phyloP scores from a whole-genome alignment of 345 rosid species.

The Hypericum androsaemum region DNA sequence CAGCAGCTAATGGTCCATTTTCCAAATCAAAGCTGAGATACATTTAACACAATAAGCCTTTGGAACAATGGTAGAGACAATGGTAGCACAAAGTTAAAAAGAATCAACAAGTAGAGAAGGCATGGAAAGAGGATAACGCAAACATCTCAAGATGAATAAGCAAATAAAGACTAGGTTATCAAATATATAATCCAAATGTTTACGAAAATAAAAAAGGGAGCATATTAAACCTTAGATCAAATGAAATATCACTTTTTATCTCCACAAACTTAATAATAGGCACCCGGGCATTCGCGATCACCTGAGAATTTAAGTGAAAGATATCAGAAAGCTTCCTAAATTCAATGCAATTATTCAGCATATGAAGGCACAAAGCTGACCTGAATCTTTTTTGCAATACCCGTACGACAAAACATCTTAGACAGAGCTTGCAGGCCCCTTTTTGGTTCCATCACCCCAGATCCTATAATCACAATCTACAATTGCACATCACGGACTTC shows the following conservation, averaged over 20 bases:
- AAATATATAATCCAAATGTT: not conserved
- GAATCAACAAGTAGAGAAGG: too few species aligned
- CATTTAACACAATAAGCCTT: too few species aligned
- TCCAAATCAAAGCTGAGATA: conserved; percentile 66
- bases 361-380: conserved; percentile 18
- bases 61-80: too few species aligned
- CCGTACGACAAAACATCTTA: conserved; percentile 70
- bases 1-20: conserved; percentile 95
- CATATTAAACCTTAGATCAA: conserved; percentile 65
- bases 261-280: conserved; percentile 90
- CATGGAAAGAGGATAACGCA: too few species aligned
- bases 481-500: conserved; percentile 1
- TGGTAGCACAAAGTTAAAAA: too few species aligned
- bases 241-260: conserved; percentile 67
- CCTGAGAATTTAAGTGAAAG: conserved; percentile 33
- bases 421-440: conserved; percentile 71
- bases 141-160: too few species aligned
- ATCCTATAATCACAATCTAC: conserved; percentile 78
- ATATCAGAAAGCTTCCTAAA: not conserved
- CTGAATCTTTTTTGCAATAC: conserved; percentile 76
- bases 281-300: conserved; percentile 87
- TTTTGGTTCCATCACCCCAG: conserved; percentile 64
- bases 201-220: conserved; percentile 3
- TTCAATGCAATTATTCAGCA: too few species aligned
- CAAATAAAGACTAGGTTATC: too few species aligned